phyloP scores from a whole-genome alignment of 2,329 filamentous ascomycete species.

The Alternaria brassicicola region DNA sequence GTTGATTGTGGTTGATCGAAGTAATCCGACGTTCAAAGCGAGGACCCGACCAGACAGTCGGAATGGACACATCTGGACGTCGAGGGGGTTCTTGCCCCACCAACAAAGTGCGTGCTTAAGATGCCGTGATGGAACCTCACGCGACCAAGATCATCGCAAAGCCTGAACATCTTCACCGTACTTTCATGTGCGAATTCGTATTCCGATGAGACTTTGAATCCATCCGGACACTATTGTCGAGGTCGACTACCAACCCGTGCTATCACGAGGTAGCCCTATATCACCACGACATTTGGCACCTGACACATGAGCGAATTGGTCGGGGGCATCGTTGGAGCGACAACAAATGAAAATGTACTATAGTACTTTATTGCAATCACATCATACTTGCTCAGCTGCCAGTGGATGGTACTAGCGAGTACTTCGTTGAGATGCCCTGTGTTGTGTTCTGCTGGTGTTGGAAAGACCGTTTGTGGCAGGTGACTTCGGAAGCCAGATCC shows the following conservation, averaged over 20 bases:
- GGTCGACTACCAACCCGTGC: background rate
- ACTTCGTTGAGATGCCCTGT: constrained; percentile 1
- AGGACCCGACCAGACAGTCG: constrained; percentile 3
- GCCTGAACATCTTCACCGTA: constrained; percentile 1
- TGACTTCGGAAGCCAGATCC: background rate
- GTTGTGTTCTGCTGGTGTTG: background rate
- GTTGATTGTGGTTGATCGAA: constrained; percentile 20
- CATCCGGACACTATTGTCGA: background rate
- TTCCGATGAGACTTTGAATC: background rate
- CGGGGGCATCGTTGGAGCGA: constrained; percentile 13
- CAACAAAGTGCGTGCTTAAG: background rate
- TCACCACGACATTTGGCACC: constrained; percentile 12
- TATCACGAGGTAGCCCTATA: constrained; percentile 7
- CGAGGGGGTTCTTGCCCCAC: background rate
- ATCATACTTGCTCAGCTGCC: constrained; percentile 10
- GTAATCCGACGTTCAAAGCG: background rate
- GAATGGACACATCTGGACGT: constrained; percentile 10
- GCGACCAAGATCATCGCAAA: background rate
- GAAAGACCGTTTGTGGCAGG: background rate
- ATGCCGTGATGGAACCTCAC: background rate
- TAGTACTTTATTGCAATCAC: constrained; percentile 20
- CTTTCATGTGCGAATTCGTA: background rate
- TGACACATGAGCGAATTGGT: constrained; percentile 21
- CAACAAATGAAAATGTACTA: constrained; percentile 18
- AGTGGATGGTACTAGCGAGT: background rate